Evolutionary conservation across 2,329 filamentous ascomycete species (phyloP).

Genomic region (Paraconiothyrium sp.): DNA sequence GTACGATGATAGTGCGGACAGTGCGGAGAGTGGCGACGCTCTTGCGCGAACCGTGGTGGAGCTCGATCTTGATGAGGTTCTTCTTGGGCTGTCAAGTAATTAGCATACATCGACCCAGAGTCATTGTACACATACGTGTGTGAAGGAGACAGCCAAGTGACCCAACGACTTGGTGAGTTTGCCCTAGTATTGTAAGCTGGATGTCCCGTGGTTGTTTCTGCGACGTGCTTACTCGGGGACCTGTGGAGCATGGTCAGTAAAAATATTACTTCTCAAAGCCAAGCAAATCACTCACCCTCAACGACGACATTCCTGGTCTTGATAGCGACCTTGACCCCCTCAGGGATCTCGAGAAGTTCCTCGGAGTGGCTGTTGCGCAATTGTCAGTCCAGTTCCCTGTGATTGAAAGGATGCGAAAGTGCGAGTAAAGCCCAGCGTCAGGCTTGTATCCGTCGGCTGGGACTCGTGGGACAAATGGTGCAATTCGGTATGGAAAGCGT

Average conservation of each 20-base stretch:
- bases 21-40: conserved; percentile 97
- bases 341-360: conserved; percentile 94
- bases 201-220: conserved; percentile 19
- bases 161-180: conserved; percentile 97
- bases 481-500: conserved; percentile 21
- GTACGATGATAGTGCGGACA: conserved; percentile 88
- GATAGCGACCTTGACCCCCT: conserved; percentile 97
- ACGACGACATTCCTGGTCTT: conserved; percentile 97
- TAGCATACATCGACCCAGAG: conserved; percentile 23
- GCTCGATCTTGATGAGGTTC: conserved; percentile 92
- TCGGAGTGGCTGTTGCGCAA: conserved; percentile 74
- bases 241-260: conserved; percentile 32
- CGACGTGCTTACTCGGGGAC: conserved; percentile 42
- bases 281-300: conserved; percentile 78
- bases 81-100: conserved; percentile 68
- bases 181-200: conserved; percentile 62
- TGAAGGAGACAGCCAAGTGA: conserved; percentile 97
- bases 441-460: conserved; percentile 24
- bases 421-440: conserved; percentile 21
- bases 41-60: conserved; percentile 98
- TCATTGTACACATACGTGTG: conserved; percentile 58
- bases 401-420: conserved; percentile 25
- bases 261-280: conserved; percentile 11
- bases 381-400: conserved; percentile 41
- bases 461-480: conserved; percentile 25